phyloP scores from a whole-genome alignment of 805 yeast genomes.

The Saturnispora quitensis region DNA sequence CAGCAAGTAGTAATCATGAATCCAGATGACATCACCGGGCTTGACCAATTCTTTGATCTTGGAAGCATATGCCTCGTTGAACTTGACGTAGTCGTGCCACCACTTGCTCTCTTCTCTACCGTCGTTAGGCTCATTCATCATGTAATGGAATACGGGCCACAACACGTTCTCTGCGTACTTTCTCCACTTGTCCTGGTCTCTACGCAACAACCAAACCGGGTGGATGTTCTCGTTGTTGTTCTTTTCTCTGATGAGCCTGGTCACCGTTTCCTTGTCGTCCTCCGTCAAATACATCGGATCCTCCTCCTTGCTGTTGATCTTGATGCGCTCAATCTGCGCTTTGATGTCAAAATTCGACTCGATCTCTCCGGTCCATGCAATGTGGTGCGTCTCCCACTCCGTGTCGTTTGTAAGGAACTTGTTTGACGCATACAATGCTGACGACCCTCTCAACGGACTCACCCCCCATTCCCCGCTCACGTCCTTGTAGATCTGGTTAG shows the following conservation, averaged over 20 bases:
- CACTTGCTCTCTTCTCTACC: conserved; percentile 58
- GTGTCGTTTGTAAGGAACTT: conserved; percentile 53
- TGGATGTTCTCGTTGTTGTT: conserved; percentile 48
- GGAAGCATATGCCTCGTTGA: conserved; percentile 85
- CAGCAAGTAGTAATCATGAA: conserved; percentile 82
- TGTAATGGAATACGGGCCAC: conserved; percentile 95
- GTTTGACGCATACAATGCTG: conserved; percentile 74
- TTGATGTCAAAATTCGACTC: conserved; percentile 16
- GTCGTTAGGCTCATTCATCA: conserved; percentile 65
- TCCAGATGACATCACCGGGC: conserved; percentile 89
- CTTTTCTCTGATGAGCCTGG: conserved; percentile 36
- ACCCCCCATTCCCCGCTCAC: conserved; percentile 45
- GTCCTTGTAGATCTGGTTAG: conserved; percentile 45
- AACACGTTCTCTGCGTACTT: conserved; percentile 79
- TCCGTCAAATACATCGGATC: conserved; percentile 57
- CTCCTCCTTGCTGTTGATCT: conserved; percentile 24
- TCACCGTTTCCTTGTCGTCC: conserved; percentile 45
- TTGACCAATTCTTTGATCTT: conserved; percentile 62
- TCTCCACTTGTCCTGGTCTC: conserved; percentile 79
- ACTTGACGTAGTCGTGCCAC: conserved; percentile 84
- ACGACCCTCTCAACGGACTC: conserved; percentile 65
- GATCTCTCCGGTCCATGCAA: conserved; percentile 96
- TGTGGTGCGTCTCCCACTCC: conserved; percentile 78
- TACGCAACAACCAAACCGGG: conserved; percentile 82
- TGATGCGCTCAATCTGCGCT: neutral